Percentiles rank a stretch among this genome's conserved stretches.
Evolutionary conservation across 2,329 filamentous ascomycete genomes (phyloP).

Genomic region (Claviceps maximensis): DNA sequence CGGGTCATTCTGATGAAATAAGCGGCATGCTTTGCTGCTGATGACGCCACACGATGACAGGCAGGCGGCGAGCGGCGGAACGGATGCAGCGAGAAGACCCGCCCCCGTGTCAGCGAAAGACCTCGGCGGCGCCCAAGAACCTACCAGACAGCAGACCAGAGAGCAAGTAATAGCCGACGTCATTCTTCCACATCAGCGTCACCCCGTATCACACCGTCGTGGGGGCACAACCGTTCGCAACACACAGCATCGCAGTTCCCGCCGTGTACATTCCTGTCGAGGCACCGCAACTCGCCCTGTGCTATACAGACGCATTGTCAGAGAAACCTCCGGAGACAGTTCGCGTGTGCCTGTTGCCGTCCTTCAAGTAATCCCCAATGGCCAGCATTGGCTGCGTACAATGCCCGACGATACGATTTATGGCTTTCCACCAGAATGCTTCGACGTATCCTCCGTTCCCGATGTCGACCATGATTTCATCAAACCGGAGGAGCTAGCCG

Average conservation of each 20-base stretch:
- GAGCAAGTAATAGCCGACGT: slow-evolving; percentile 1
- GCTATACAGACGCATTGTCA: neutral
- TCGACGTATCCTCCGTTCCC: slow-evolving; percentile 59
- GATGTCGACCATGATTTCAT: slow-evolving; percentile 72
- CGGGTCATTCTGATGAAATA: neutral
- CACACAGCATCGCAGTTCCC: neutral
- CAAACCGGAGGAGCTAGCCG: slow-evolving; percentile 53
- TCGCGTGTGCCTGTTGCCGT: neutral
- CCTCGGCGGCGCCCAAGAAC: neutral
- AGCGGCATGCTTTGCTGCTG: neutral
- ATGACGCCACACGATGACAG: neutral
- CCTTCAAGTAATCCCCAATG: neutral
- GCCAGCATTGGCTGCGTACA: slow-evolving; percentile 5
- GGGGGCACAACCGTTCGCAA: neutral
- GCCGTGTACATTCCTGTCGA: neutral
- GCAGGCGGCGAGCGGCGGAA: neutral
- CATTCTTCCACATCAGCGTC: neutral
- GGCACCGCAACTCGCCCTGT: neutral
- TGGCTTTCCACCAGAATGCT: slow-evolving; percentile 49
- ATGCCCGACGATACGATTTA: slow-evolving; percentile 24
- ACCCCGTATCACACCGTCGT: neutral
- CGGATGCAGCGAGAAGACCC: neutral
- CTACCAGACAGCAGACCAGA: neutral
- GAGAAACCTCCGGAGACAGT: neutral
- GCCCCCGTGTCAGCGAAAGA: neutral